phyloP scores from a whole-genome alignment of 2,329 filamentous ascomycete genomes.

The Colletotrichum truncatum region DNA sequence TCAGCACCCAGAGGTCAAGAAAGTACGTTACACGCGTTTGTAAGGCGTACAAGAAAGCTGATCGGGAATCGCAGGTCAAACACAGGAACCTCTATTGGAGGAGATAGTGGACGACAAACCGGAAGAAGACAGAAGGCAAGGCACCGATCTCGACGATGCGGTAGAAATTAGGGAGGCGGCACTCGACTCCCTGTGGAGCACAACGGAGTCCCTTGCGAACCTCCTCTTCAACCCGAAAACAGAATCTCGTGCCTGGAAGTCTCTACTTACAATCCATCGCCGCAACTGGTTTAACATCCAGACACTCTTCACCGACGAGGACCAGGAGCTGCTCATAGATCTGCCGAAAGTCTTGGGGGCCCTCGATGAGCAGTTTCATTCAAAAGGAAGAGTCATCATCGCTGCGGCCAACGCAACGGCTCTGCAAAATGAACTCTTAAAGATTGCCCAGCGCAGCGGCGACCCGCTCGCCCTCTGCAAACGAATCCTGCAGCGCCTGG shows the following conservation, averaged over 20 bases:
- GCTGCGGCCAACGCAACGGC: conserved; percentile 46
- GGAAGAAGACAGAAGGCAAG: conserved; percentile 8
- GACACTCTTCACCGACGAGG: conserved; percentile 34
- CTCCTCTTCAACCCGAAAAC: conserved; percentile 32
- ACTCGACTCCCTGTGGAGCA: conserved; percentile 38
- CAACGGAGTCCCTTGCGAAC: conserved; percentile 38
- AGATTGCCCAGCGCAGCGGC: conserved; percentile 24
- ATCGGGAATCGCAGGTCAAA: not conserved
- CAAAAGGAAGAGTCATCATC: conserved; percentile 31
- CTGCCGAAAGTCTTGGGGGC: conserved; percentile 20
- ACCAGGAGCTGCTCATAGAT: conserved; percentile 40
- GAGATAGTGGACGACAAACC: conserved; percentile 3
- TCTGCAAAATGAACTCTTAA: conserved; percentile 39
- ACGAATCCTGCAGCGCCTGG: conserved; percentile 39
- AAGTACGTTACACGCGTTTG: not conserved
- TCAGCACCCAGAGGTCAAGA: not conserved
- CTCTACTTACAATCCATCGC: conserved; percentile 18
- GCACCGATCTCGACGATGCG: not conserved
- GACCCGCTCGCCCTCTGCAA: conserved; percentile 34
- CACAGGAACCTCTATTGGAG: not conserved
- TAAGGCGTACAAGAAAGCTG: not conserved
- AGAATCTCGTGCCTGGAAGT: not conserved
- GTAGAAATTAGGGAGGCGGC: conserved; percentile 24
- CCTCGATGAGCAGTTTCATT: not conserved
- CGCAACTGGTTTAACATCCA: conserved; percentile 37